Conservation (phyloP, 164 flowering plant genomes). For the Nymphaea thermarum region DNA sequence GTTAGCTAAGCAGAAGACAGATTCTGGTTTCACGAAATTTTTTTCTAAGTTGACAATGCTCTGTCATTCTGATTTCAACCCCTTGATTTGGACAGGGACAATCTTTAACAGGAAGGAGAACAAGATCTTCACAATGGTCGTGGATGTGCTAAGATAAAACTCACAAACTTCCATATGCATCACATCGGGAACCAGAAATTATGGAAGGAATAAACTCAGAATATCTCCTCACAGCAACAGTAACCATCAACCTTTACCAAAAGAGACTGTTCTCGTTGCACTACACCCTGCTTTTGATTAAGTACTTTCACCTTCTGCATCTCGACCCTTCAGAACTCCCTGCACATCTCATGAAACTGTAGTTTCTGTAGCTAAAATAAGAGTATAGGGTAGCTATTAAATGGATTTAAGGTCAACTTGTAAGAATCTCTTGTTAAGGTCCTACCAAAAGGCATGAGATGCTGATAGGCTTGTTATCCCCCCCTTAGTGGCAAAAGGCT, state of each 20-base stretch:
- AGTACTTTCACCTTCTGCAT: too few relatives aligned
- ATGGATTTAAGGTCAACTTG: background rate
- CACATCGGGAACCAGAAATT: too few relatives aligned
- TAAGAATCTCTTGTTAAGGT: background rate
- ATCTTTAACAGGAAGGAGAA: background rate
- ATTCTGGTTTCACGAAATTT: background rate
- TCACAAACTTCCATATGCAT: too few relatives aligned
- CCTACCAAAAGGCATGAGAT: background rate
- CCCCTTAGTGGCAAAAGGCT: background rate
- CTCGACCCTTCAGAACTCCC: too few relatives aligned
- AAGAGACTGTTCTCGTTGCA: too few relatives aligned
- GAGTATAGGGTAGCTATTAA: background rate
- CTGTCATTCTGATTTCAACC: background rate
- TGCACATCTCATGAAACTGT: too few relatives aligned
- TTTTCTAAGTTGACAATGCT: background rate
- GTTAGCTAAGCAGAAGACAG: background rate
- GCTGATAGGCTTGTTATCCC: background rate
- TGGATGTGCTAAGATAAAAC: too few relatives aligned
- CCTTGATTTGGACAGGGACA: background rate
- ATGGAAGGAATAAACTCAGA: too few relatives aligned
- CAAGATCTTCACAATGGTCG: background rate
- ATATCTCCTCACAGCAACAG: too few relatives aligned
- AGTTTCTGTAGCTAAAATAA: too few relatives aligned
- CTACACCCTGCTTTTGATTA: too few relatives aligned
- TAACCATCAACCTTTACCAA: too few relatives aligned